phyloP scores from a whole-genome alignment of 2,329 filamentous ascomycete genomes.

The Colletotrichum cordylinicola region DNA sequence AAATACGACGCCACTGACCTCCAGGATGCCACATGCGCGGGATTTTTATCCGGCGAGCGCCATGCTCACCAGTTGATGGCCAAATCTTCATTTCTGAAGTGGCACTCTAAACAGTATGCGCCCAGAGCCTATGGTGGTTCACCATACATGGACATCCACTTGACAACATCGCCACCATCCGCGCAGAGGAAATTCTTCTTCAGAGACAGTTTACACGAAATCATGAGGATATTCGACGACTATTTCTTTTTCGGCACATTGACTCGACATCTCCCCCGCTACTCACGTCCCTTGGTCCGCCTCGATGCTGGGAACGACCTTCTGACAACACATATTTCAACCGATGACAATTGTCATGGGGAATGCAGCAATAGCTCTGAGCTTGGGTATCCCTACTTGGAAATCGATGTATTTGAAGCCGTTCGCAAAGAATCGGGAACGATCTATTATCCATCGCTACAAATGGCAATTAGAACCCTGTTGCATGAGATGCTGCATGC shows the following conservation, averaged over 20 bases:
- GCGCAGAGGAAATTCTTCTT: background rate
- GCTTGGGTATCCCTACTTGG: background rate
- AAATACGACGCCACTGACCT: background rate
- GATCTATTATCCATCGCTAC: background rate
- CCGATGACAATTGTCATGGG: background rate
- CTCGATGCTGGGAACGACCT: background rate
- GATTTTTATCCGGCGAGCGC: background rate
- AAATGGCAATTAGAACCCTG: background rate
- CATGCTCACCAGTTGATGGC: background rate
- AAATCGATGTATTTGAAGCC: background rate
- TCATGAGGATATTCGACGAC: background rate
- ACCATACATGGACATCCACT: background rate
- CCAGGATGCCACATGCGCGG: background rate
- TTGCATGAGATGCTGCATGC: background rate
- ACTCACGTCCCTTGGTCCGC: background rate
- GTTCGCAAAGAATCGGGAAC: background rate
- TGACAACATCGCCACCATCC: background rate
- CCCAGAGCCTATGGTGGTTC: background rate
- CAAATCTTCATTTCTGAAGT: background rate
- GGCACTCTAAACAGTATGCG: background rate
- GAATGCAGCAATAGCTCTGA: background rate
- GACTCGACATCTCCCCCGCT: background rate
- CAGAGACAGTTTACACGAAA: background rate
- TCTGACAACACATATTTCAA: background rate
- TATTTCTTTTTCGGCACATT: background rate